Evolutionary conservation across 306 rosid species (phyloP), one percentile per base, ranked within the genome.

Genomic region (Abrus pulchellus): DNA sequence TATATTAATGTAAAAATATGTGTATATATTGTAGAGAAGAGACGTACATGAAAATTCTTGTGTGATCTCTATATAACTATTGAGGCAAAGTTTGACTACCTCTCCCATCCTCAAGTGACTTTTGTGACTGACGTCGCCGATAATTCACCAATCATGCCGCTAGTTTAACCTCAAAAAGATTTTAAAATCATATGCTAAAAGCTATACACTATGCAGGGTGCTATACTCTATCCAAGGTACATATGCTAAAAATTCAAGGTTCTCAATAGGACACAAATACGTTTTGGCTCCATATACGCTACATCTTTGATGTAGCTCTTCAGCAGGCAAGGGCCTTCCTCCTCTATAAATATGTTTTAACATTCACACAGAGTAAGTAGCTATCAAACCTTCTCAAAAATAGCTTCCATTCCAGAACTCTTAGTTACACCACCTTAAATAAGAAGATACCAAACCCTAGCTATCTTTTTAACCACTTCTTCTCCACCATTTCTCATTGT

Each of bases 301-400:
- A 41, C 34, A 43, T 33, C 29, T 78, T 20, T 28, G 52, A 43
- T 61, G 29, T 78, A 71, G 34, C 56, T 27, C 62, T n/a, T 56
- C 56, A 82, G 13, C 20, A 78, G 62, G 29, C 29, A 5, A 57
- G 4, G 65, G 56, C 77, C 27, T 65, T 77, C 50, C 83, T 80
- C 47, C 1, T 14, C 65, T 88, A 83, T 88, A 87, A 75, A 88
- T 84, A 82, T 49, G 71, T 60, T 82, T 66, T 41, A 76, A 82
- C 38, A 60, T 64, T 74, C 83, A 73, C 69, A 86, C 9, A 47
- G 74, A 77, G 72, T 28, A 60, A 27, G 64, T 53, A 52, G 36
- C 64, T 45, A 27, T 45, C 45, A 62, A 55, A 38, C 71, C 57
- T 50, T 14, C n/a, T 57, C 48, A 28, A 2, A 14, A 32, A 45